phyloP scores from a whole-genome alignment of 257 asterid species.

The Lithospermum erythrorhizon region DNA sequence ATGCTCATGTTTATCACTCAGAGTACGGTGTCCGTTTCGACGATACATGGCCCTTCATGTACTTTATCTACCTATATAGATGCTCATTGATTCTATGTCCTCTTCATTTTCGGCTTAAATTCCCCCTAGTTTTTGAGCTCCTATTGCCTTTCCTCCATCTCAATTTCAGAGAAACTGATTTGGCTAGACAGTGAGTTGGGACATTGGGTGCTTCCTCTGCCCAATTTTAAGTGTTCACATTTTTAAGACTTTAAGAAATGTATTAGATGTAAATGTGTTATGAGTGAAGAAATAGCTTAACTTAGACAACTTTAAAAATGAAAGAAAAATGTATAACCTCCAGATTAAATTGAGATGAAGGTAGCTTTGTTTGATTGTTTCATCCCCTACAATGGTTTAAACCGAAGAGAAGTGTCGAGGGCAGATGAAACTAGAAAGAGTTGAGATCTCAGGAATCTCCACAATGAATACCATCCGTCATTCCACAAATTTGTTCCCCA shows the following conservation, averaged over 20 bases:
- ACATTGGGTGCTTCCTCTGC: neutral
- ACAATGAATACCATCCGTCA: constrained; percentile 20
- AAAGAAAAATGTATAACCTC: no score
- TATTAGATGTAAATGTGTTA: neutral
- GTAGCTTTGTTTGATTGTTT: no score
- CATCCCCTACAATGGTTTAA: no score
- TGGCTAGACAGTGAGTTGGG: neutral
- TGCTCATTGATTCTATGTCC: neutral
- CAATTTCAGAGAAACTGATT: neutral
- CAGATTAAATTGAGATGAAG: no score
- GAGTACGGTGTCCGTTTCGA: neutral
- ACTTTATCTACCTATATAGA: no score
- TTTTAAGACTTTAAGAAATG: neutral
- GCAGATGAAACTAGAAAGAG: no score
- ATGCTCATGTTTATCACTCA: no score
- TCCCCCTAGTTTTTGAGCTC: neutral
- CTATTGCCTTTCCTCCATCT: neutral
- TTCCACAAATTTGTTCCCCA: no score
- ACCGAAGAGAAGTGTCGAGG: no score
- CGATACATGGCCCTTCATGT: neutral
- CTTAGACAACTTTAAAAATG: neutral
- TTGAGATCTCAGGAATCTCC: constrained; percentile 29
- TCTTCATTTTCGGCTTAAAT: neutral
- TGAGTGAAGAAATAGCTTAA: neutral
- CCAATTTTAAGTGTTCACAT: neutral